A percentile compares a stretch with the other conserved stretches of the same genome.
These are phyloP conservation scores for Aquilaria yunnanensis DNA, from an alignment of 345 rosid species.

Conservation along the genomic window DNA sequence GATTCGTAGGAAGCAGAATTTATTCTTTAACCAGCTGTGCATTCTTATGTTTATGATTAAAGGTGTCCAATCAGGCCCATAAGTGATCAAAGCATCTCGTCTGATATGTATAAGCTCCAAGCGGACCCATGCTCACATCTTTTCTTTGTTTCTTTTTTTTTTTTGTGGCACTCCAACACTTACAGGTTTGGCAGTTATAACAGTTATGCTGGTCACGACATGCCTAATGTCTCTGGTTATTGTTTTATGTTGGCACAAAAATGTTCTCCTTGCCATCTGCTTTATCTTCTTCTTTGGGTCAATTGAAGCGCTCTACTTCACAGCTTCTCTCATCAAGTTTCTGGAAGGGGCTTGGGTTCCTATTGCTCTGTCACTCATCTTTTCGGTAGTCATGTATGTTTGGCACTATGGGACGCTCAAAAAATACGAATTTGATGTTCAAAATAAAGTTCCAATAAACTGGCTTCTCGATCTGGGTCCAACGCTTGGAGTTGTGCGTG, in stretches of 20 bases:
- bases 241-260: constrained; percentile 88
- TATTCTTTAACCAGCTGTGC: no score
- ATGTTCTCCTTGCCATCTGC: constrained; percentile 48
- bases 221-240: constrained; percentile 90
- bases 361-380: constrained; percentile 61
- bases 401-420: constrained; percentile 96
- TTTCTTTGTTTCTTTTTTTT: background rate
- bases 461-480: constrained; percentile 90
- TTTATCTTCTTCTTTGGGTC: constrained; percentile 82
- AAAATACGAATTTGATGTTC: constrained; percentile 85
- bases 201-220: constrained; percentile 95
- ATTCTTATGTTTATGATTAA: no score
- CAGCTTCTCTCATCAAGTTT: constrained; percentile 96
- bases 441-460: constrained; percentile 83
- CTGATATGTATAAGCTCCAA: background rate
- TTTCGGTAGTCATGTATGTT: constrained; percentile 64
- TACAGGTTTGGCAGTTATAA: constrained; percentile 95
- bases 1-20: no score
- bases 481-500: constrained; percentile 77
- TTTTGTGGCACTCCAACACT: background rate
- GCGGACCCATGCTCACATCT: constrained; percentile 1
- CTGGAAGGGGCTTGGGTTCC: constrained; percentile 99
- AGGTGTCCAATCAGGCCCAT: no score
- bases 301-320: constrained; percentile 85
- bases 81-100: no score